Evolutionary conservation across 192 early-diverging fungal genomes (phyloP), one percentile per base, ranked within the genome.

Genomic region (Coemansia pectinata): DNA sequence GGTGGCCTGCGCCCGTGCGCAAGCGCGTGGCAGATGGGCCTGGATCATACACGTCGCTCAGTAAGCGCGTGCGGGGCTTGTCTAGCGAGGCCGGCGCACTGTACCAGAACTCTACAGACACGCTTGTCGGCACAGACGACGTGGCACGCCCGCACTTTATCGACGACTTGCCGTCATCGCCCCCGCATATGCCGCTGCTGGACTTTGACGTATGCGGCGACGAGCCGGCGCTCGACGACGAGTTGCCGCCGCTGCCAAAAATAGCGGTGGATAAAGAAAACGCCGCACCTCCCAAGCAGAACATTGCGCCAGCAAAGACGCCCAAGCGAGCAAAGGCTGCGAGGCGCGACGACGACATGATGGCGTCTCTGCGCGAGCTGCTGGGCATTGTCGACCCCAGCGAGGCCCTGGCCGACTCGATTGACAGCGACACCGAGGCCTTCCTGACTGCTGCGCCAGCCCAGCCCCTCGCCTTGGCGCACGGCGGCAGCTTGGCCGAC

Each of bases 401-500:
- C 75, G 80, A 83, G 70, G 63, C 75, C 62, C 75, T 83, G 48
- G 80, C 80, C 11, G 76, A 83, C 66, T 42, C 80, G 21, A 72
- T 83, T 17, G 80, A 83, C 80, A 67, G 74, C 73, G 81, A 84
- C 55, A 84, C 77, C 21, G 81, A 84, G 64, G 69, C 63, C 25
- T 73, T 79, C 27, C 61, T 78, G 62, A 72, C 70, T 8, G 45
- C 65, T 33, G 55, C 41, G 66, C 77, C 81, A 1, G 50, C 66
- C 31, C 62, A 71, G 62, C 38, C 76, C 0, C 45, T 78, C 29
- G 34, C 50, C 25, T 63, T 74, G 42, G 59, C 73, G 36, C 44
- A 67, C 21, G 63, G 50, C 33, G 41, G 67, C 10, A 62, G 48
- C 15, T 69, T 85, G 25, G 66, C 72, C 8, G 73, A 81, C 58